These are phyloP conservation scores for Tylopilus balloui DNA, from an alignment of 768 basidiomycete species.

Conservation along the genomic window DNA sequence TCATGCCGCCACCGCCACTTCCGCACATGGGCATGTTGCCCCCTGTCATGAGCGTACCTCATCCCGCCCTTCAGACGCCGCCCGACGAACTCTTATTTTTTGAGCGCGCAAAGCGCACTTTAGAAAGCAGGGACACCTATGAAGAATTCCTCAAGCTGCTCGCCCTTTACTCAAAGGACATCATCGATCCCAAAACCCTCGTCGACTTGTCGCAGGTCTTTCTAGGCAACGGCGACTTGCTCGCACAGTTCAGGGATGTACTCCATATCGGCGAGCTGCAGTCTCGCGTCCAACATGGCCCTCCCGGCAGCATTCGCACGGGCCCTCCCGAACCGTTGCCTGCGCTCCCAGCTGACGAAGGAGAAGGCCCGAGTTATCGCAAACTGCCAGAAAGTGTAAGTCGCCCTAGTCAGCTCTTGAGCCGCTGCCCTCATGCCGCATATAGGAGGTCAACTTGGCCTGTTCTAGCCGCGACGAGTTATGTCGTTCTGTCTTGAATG, in stretches of 20 bases:
- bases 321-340: slow-evolving; percentile 73
- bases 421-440: slow-evolving; percentile 2
- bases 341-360: slow-evolving; percentile 76
- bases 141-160: slow-evolving; percentile 95
- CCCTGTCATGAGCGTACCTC: slow-evolving; percentile 22
- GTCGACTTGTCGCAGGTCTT: slow-evolving; percentile 78
- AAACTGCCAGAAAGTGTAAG: slow-evolving; percentile 83
- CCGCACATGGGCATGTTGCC: slow-evolving; percentile 27
- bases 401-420: slow-evolving; percentile 15
- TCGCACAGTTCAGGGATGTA: slow-evolving; percentile 80
- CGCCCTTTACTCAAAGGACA: slow-evolving; percentile 84
- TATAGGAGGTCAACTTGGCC: slow-evolving; percentile 79
- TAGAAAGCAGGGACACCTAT: slow-evolving; percentile 72
- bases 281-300: slow-evolving; percentile 60
- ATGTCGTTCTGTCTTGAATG: slow-evolving; percentile 93
- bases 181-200: slow-evolving; percentile 81
- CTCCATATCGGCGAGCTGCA: slow-evolving; percentile 72
- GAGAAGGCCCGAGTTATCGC: slow-evolving; percentile 92
- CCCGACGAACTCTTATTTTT: slow-evolving; percentile 89
- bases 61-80: slow-evolving; percentile 34
- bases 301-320: slow-evolving; percentile 73
- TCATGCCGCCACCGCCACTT: slow-evolving; percentile 29
- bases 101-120: slow-evolving; percentile 80
- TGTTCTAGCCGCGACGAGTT: slow-evolving; percentile 95
- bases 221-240: slow-evolving; percentile 75